A percentile compares a stretch with the other conserved stretches of the same genome.
Conservation (phyloP, 1,139 yeast genomes). For the Sporopachydermia cereana region DNA sequence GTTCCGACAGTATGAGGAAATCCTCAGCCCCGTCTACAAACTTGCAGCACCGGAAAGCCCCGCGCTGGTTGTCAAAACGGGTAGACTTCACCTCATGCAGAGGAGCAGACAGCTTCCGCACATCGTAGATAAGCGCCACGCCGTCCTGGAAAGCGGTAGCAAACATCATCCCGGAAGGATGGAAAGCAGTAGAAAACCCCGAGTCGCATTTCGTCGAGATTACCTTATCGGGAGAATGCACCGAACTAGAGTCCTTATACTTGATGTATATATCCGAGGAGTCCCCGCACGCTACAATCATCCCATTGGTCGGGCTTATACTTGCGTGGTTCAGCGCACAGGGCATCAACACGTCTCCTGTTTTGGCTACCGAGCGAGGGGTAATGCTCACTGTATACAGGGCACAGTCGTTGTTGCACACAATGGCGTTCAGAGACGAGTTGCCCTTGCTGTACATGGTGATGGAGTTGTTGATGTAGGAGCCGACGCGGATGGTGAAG, state of each 20-base stretch:
- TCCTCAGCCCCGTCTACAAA: constrained; percentile 69
- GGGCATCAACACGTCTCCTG: constrained; percentile 32
- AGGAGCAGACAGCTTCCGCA: constrained; percentile 39
- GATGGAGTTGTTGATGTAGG: constrained; percentile 78
- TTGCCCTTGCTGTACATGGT: constrained; percentile 35
- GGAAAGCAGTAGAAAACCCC: constrained; percentile 78
- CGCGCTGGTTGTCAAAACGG: constrained; percentile 25
- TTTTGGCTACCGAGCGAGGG: constrained; percentile 32
- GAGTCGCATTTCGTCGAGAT: constrained; percentile 55
- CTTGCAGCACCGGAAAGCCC: constrained; percentile 55
- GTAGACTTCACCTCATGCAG: constrained; percentile 27
- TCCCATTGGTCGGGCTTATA: constrained; percentile 45
- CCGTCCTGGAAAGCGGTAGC: constrained; percentile 86
- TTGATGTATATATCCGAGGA: constrained; percentile 32
- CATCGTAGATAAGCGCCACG: constrained; percentile 60
- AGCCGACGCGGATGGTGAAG: constrained; percentile 53
- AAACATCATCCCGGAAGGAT: constrained; percentile 58
- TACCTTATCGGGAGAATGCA: constrained; percentile 22
- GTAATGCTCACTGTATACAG: constrained; percentile 53
- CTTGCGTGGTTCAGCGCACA: constrained; percentile 49
- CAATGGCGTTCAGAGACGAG: constrained; percentile 39
- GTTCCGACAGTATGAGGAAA: constrained; percentile 66
- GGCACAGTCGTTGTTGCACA: constrained; percentile 74
- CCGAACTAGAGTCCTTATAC: constrained; percentile 17
- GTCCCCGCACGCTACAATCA: constrained; percentile 49